Base-by-base conservation (phyloP, 1,139 yeast species). In the Protomyces inundatus region DNA sequence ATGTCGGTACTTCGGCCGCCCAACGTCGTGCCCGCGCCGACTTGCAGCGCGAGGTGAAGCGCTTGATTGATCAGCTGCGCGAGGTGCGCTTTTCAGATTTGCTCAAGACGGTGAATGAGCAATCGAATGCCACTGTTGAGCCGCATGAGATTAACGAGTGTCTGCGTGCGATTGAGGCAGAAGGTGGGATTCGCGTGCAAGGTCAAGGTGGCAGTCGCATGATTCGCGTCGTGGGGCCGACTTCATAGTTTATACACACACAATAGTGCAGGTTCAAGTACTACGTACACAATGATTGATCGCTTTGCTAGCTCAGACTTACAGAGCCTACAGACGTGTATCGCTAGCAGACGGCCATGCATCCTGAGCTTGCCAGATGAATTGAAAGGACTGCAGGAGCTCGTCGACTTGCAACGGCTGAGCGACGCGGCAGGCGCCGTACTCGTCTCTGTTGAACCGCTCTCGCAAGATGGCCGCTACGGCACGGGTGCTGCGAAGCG, bases 1-100 rank as follows among this genome's bases (percentile, higher is more conserved):
- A 91, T 77, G 93, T 98, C 0, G 98, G 98, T 65, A 90, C 95
- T 46, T 89, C 97, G 0, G 82, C 89, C 1, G 89, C 95, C 3
- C 96, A 91, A 75, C 81, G 97, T 73, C 83, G 86, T 71, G 75
- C 86, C 72, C 87, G 85, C 70, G 90, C 88, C 68, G 95, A 87
- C 72, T 79, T 90, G 68, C 81, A 84, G 42, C 81, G 83, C 65
- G 88, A 84, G 68, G 79, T 90, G 3, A 71, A 84, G 70, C 73
- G 77, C 62, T 73, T 82, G 66, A 70, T 84, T 66, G 64, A 74
- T 12, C 36, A 55, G 23, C 9, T 60, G 60, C 59, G 66, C 79
- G 68, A 66, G n/a, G 81, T 87, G 52, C 76, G 85, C 51, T 87
- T 85, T 72, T 82, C 81, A 62, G 91, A 86, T 46, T 77, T 90